Conservation (phyloP, 352 stramenopile genomes). For the Globisporangium solare region DNA sequence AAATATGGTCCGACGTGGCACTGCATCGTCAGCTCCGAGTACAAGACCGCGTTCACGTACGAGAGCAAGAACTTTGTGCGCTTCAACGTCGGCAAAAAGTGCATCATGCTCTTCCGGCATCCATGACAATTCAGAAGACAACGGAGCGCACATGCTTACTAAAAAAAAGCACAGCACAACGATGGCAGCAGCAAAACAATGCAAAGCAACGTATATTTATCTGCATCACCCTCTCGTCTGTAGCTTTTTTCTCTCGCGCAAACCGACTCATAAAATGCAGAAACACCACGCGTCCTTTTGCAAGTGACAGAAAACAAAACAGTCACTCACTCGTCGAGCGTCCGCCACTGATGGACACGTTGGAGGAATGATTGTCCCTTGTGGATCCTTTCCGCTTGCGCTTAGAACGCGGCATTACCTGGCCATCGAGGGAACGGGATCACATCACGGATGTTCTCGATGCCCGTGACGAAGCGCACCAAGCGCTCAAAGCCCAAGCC, state of each 20-base stretch:
- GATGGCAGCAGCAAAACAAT: slow-evolving; percentile 1
- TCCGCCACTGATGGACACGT: too few relatives aligned
- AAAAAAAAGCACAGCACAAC: too few relatives aligned
- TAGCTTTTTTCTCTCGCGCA: too few relatives aligned
- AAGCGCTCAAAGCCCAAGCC: slow-evolving; percentile 98
- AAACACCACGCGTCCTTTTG: too few relatives aligned
- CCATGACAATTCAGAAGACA: too few relatives aligned
- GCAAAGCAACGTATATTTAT: slow-evolving; percentile 5
- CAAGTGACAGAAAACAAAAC: too few relatives aligned
- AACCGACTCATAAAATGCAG: too few relatives aligned
- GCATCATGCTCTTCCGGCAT: slow-evolving; percentile 78
- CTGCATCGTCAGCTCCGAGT: slow-evolving; percentile 75
- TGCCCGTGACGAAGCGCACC: slow-evolving; percentile 96
- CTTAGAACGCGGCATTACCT: slow-evolving; percentile 91
- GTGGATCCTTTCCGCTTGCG: background rate
- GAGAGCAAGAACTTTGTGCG: slow-evolving; percentile 85
- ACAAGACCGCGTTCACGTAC: slow-evolving; percentile 70
- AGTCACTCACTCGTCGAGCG: too few relatives aligned
- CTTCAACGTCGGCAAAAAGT: slow-evolving; percentile 84
- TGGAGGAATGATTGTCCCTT: too few relatives aligned
- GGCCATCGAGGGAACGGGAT: slow-evolving; percentile 96
- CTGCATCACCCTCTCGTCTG: background rate
- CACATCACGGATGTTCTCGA: slow-evolving; percentile 98
- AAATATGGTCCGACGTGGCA: slow-evolving; percentile 61
- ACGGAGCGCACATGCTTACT: too few relatives aligned